Evolutionary conservation across 352 stramenopile genomes (phyloP), one percentile per base, ranked within the genome.

Genomic region (Phytophthora multivora): DNA sequence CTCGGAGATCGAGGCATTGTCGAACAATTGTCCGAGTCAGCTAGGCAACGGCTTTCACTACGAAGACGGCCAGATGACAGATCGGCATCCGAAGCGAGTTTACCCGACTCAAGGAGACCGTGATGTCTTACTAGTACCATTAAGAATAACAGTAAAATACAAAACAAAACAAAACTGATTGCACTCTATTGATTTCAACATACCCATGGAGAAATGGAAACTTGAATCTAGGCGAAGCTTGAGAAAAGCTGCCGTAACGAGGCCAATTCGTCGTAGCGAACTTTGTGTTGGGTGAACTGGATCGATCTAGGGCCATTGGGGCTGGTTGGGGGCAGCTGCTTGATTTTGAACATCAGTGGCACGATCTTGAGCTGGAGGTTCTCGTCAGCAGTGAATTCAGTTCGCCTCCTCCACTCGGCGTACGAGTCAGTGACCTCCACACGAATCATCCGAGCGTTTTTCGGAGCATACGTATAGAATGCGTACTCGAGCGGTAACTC

Each of bases 401-500:
- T 89, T 11, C 67, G 67, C 33, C 78, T 65, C 48, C 79, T 89
- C 85, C 85, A 94, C 39, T 84, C 69, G 4, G 69, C 54, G 50
- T 92, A 91, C 23, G 72, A 79, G 46, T 74, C 59, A 1, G 83
- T 74, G 12, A 92, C 83, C 54, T 91, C 78, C 10, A 92, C 75
- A 5, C 80, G 77, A 51, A 92, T 66, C 43, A 94, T 59, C 11
- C 75, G 66, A 0, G 86, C 58, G 21, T 79, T 71, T 3, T 75
- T 72, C 1, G 83, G 83, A 10, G 86, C 86, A 31, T 85, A 91
- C n/a, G 69, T 63, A 40, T 86, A 87, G 59, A 91, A 94, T 0
- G 71, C 73, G 50, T 88, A 91, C 69, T 94, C 80, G 15, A 90
- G 25, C 1, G 83, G 80, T 25, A 91, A 55, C 59, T 94, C 79